Conservation (phyloP, 83 land plant species). For the Diphasiastrum complanatum region DNA sequence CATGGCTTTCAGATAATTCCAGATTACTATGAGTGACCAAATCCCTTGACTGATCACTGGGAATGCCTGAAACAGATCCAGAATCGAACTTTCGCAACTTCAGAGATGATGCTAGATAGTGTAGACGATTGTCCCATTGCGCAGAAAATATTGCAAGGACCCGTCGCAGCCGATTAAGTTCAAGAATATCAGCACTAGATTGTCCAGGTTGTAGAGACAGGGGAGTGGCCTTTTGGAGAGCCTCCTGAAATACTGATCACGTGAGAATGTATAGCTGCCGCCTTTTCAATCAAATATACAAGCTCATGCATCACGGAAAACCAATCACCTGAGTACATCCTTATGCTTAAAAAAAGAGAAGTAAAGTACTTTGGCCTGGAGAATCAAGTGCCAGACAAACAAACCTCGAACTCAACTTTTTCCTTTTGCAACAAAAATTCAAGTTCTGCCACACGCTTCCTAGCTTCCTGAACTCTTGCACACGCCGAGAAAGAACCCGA, state of each 20-base stretch:
- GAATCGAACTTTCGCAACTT: background rate
- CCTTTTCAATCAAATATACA: conserved; percentile 6
- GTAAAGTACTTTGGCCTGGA: too few species aligned
- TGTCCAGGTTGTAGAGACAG: conserved; percentile 32
- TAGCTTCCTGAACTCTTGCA: conserved; percentile 32
- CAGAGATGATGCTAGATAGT: background rate
- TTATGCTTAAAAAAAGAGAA: too few species aligned
- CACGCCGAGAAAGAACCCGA: conserved; percentile 18
- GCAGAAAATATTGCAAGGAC: conserved; percentile 44
- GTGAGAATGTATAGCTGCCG: background rate
- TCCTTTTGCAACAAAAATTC: conserved; percentile 58
- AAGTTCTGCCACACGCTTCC: conserved; percentile 38
- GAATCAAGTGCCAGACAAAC: background rate
- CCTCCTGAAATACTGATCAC: conserved; percentile 25
- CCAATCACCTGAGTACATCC: too few species aligned
- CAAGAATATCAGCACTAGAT: conserved; percentile 53
- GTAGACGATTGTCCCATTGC: conserved; percentile 53
- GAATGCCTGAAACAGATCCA: too few species aligned
- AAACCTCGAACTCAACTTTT: conserved; percentile 70
- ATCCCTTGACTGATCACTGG: background rate
- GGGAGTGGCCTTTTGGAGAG: conserved; percentile 40
- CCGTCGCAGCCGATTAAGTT: conserved; percentile 59
- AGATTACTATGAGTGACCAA: background rate
- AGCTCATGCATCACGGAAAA: too few species aligned
- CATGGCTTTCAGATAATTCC: background rate